Evolutionary conservation across 1,139 yeast genomes (phyloP).

Genomic region (Zygosaccharomyces sapae): DNA sequence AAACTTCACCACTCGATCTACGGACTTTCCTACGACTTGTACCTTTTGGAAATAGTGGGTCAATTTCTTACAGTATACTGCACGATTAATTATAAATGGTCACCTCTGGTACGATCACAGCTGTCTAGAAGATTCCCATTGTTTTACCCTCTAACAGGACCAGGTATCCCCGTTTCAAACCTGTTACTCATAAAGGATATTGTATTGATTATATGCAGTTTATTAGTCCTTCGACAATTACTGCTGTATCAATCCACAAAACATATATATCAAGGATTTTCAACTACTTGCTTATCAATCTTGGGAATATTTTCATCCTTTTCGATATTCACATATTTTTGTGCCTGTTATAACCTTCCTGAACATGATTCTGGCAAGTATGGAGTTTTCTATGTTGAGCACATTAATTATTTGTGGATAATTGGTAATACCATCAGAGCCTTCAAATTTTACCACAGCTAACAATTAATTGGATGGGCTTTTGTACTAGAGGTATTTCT

Average conservation of each 20-base stretch:
- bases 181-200: constrained; percentile 18
- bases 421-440: constrained; percentile 22
- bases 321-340: constrained; percentile 22
- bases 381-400: constrained; percentile 36
- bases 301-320: constrained; percentile 12
- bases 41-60: constrained; percentile 19
- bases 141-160: constrained; percentile 20
- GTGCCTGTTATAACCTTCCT: constrained; percentile 21
- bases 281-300: constrained; percentile 17
- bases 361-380: constrained; percentile 26
- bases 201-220: constrained; percentile 8
- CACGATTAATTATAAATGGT: constrained; percentile 25
- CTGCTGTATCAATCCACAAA: constrained; percentile 22
- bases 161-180: constrained; percentile 22
- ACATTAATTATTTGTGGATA: constrained; percentile 34
- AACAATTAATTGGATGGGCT: constrained; percentile 34
- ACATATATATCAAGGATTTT: constrained; percentile 31
- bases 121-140: constrained; percentile 28
- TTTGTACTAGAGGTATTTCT: constrained; percentile 32
- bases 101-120: constrained; percentile 21
- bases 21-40: constrained; percentile 34
- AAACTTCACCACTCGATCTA: constrained; percentile 32
- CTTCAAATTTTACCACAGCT: constrained; percentile 34
- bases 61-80: constrained; percentile 22
- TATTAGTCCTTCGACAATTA: constrained; percentile 23